Evolutionary conservation across 345 rosid genomes (phyloP), one percentile per base, ranked within the genome.

Genomic region (Geranium brycei): DNA sequence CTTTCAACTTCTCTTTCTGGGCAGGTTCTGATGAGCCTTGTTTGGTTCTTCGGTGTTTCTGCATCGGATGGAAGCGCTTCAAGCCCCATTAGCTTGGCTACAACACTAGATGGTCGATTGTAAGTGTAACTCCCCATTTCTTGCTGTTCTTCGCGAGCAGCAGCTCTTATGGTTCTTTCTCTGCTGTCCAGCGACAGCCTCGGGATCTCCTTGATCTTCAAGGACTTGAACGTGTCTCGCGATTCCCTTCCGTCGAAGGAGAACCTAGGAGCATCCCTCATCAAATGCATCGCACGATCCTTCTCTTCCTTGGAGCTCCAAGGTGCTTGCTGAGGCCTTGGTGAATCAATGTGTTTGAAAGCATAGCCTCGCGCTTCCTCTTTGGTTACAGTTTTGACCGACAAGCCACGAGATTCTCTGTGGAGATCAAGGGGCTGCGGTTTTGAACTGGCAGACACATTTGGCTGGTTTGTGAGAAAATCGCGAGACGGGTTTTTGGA

Each of bases 61-160:
- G 35, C 61, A 51, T 83, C 59, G 62, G 79, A 81, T 47, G 87
- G 86, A 53, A 78, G 66, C 66, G 71, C 72, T 65, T 91, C 99
- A 66, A 95, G 78, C 19, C 99, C 97, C 97, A 91, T 93, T 74
- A 93, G 62, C 79, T 82, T 91, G 19, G 89, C 97, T 64, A 91
- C 87, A 60, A 88, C 81, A 65, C 85, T 79, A 4, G 96, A 83
- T 5, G 90, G 77, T 66, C 84, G 72, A 66, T 69, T 83, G 72
- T 74, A 73, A 66, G 68, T 83, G 72, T 74, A 73, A 66, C 82
- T 81, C 74, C 78, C 86, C 28, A 72, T 80, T 64, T 83, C 88
- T 69, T 75, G 87, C 28, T 79, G 81, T 73, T 57, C 55, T 61
- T 51, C 8, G 70, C 70, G 59, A 58, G 60, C 41, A 38, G 81